Evolutionary conservation across 2,329 filamentous ascomycete species (phyloP), one percentile per base, ranked within the genome.

Genomic region (Colletotrichum cordylinicola): DNA sequence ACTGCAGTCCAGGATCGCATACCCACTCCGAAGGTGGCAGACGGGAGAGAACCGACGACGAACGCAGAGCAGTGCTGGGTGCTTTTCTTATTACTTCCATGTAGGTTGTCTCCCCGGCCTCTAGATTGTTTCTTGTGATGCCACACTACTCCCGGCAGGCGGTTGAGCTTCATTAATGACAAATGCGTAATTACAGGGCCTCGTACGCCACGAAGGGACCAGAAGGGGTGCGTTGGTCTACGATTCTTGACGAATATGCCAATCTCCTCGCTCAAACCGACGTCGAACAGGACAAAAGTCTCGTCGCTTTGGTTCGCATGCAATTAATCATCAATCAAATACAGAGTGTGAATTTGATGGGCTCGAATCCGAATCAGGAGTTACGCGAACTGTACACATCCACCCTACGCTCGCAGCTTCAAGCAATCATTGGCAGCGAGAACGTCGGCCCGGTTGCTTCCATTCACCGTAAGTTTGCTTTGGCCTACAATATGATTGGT

Each of bases 401-500:
- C 18, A 43, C 18, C 39, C 18, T 43, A 16, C 39, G 39, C 4
- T 43, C 39, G 5, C 39, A 43, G 39, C 39, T 43, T n/a, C 39
- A 43, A 43, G 39, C 39, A 1, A 43, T 43, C 39, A 6, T 43
- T 43, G 0, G 39, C 8, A 43, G 2, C 18, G 39, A 43, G 18
- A n/a, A 43, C 8, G 8, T 43, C 2, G 1, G 2, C 4, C 39
- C 39, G 18, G 39, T 18, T 43, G 39, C 8, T 10, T 43, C 9
- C 18, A 43, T 18, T n/a, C 16, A 43, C 9, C 39, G 18, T 43
- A n/a, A n/a, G 18, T 24, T 24, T 43, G 39, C 18, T n/a, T 5
- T 6, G 0, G 2, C 8, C 10, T n/a, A n/a, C 0, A 8, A n/a
- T 10, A 2, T 43, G 2, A 43, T 0, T 43, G 8, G 16, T 3